Evolutionary conservation across 352 stramenopile genomes (phyloP).

Genomic region (Phytophthora uliginosa): DNA sequence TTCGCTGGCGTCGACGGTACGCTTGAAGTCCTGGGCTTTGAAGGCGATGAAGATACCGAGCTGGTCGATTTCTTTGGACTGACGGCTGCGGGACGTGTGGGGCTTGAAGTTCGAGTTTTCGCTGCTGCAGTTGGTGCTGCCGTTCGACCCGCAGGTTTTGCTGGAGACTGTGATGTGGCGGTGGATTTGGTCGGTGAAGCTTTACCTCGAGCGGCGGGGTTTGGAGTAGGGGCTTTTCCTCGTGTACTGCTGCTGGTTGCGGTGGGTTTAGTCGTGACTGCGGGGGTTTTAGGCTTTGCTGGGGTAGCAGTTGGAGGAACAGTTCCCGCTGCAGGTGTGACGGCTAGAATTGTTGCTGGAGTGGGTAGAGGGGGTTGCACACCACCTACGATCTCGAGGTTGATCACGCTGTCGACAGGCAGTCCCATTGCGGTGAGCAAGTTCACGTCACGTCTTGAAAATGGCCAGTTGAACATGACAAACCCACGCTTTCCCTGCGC

Average conservation of each 20-base stretch:
- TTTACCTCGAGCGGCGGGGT: conserved; percentile 15
- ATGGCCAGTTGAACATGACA: conserved; percentile 69
- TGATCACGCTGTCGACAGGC: conserved; percentile 64
- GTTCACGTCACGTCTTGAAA: conserved; percentile 54
- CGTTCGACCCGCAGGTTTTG: conserved; percentile 19
- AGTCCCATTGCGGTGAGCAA: conserved; percentile 55
- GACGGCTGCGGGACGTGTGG: conserved; percentile 7
- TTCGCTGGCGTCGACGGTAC: conserved; percentile 1
- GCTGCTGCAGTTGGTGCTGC: conserved; percentile 2
- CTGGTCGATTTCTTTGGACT: conserved; percentile 16
- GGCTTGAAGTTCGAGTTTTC: conserved; percentile 27
- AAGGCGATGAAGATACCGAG: conserved; percentile 1
- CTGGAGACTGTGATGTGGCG: conserved; percentile 20
- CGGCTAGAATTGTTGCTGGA: not conserved
- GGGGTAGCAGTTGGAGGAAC: not conserved
- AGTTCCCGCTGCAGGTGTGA: not conserved
- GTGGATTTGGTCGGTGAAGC: conserved; percentile 16
- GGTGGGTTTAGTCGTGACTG: not conserved
- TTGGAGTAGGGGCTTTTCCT: conserved; percentile 13
- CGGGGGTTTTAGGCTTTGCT: conserved; percentile 17
- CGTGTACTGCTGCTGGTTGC: conserved; percentile 9
- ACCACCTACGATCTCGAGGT: conserved; percentile 46
- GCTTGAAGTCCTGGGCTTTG: conserved; percentile 14
- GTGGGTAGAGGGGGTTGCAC: not conserved
- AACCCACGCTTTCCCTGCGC: conserved; percentile 42